Percentiles rank a stretch among this genome's conserved stretches.
These are phyloP conservation scores for Tuber calosporum DNA, from an alignment of 495 filamentous ascomycete genomes.

Conservation along the genomic window DNA sequence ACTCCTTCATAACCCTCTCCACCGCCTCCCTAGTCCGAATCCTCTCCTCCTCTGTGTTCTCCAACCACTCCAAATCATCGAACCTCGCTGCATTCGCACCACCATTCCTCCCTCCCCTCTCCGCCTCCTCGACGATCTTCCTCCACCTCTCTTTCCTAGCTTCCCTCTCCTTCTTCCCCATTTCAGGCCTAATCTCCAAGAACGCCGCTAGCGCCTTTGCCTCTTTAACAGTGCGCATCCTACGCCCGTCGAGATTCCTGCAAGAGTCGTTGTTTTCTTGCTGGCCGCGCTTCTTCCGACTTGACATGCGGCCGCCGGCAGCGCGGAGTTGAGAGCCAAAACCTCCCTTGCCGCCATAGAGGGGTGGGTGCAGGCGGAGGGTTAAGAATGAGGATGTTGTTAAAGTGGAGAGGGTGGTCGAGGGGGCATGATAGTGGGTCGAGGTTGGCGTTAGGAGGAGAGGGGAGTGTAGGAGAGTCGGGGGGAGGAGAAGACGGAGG, in stretches of 20 bases:
- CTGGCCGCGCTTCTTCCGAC: slow-evolving; percentile 71
- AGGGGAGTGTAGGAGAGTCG: slow-evolving; percentile 42
- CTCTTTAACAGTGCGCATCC: slow-evolving; percentile 83
- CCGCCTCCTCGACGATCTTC: slow-evolving; percentile 72
- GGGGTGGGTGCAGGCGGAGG: slow-evolving; percentile 64
- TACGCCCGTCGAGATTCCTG: slow-evolving; percentile 85
- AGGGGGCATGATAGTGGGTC: slow-evolving; percentile 58
- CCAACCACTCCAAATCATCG: slow-evolving; percentile 85
- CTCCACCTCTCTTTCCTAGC: slow-evolving; percentile 72
- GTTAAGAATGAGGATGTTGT: slow-evolving; percentile 64
- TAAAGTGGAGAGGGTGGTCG: slow-evolving; percentile 41
- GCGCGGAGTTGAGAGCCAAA: slow-evolving; percentile 96
- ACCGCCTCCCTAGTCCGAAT: slow-evolving; percentile 82
- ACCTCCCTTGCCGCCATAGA: slow-evolving; percentile 90
- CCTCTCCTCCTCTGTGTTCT: slow-evolving; percentile 77
- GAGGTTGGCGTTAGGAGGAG: slow-evolving; percentile 76
- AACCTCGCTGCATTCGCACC: slow-evolving; percentile 67
- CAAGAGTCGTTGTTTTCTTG: slow-evolving; percentile 81
- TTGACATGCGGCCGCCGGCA: slow-evolving; percentile 94
- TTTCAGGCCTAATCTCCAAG: slow-evolving; percentile 88
- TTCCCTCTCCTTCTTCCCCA: slow-evolving; percentile 88
- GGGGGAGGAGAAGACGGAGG: slow-evolving; percentile 53
- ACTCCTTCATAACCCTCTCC: slow-evolving; percentile 62
- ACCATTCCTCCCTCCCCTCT: slow-evolving; percentile 53
- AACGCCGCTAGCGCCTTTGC: slow-evolving; percentile 94